phyloP scores from a whole-genome alignment of 352 stramenopile species.

The Globisporangium lucens region DNA sequence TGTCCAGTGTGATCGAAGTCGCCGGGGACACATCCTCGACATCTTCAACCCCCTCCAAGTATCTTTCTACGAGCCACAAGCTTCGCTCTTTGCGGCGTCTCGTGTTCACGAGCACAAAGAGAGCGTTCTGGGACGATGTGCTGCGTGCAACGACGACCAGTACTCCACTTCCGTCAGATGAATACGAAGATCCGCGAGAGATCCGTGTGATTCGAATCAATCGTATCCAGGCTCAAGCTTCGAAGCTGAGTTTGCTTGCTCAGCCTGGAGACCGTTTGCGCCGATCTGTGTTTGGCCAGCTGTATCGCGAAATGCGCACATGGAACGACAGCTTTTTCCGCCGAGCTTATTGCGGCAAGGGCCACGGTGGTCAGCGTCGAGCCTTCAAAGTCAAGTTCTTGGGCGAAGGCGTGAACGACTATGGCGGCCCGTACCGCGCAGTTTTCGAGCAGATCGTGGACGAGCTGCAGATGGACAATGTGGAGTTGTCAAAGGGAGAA shows the following conservation, averaged over 20 bases:
- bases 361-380: slow-evolving; percentile 95
- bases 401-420: slow-evolving; percentile 98
- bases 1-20: slow-evolving; percentile 46
- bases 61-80: slow-evolving; percentile 72
- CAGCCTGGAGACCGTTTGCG: slow-evolving; percentile 86
- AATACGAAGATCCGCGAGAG: slow-evolving; percentile 98
- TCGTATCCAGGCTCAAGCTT: slow-evolving; percentile 90
- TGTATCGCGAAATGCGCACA: slow-evolving; percentile 94
- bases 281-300: slow-evolving; percentile 96
- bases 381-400: slow-evolving; percentile 99
- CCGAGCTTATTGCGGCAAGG: slow-evolving; percentile 95
- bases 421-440: slow-evolving; percentile 97
- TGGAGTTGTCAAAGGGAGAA: slow-evolving; percentile 82
- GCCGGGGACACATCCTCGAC: slow-evolving; percentile 9
- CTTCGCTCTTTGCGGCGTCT: slow-evolving; percentile 69
- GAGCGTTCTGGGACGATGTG: slow-evolving; percentile 92
- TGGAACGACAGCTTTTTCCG: slow-evolving; percentile 95
- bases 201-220: slow-evolving; percentile 98
- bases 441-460: slow-evolving; percentile 97
- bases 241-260: slow-evolving; percentile 84
- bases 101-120: slow-evolving; percentile 91
- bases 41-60: slow-evolving; percentile 11
- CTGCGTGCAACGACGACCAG: slow-evolving; percentile 94
- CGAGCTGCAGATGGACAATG: slow-evolving; percentile 92
- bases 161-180: slow-evolving; percentile 96